phyloP scores from a whole-genome alignment of 345 rosid species.

The Rhodomyrtus tomentosa region DNA sequence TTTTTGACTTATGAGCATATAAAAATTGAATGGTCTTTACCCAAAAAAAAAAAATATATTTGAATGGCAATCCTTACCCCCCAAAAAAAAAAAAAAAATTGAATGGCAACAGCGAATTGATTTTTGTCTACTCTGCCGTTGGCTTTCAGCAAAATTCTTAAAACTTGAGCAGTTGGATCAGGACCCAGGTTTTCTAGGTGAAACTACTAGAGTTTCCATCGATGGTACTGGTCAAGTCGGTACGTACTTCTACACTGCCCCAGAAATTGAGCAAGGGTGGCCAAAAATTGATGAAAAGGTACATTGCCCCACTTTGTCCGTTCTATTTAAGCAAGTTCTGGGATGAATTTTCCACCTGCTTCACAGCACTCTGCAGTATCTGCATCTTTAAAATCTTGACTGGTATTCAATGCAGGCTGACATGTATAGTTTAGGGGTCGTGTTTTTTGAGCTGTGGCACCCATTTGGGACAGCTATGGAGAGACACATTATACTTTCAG shows the following conservation, averaged over 20 bases:
- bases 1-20: background rate
- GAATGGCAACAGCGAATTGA: background rate
- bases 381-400: conserved; percentile 1
- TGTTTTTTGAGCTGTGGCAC: conserved; percentile 92
- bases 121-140: background rate
- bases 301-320: background rate
- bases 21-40: background rate
- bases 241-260: conserved; percentile 93
- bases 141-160: conserved; percentile 77
- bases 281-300: conserved; percentile 99
- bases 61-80: no score
- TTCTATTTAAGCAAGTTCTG: background rate
- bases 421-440: conserved; percentile 95
- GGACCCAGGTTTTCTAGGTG: conserved; percentile 47
- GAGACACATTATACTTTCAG: conserved; percentile 57
- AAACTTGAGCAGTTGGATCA: conserved; percentile 91
- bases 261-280: conserved; percentile 98
- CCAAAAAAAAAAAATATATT: no score
- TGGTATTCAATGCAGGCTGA: conserved; percentile 50
- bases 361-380: background rate
- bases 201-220: conserved; percentile 55
- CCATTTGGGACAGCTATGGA: conserved; percentile 97
- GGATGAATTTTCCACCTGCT: background rate
- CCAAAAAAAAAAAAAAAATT: no score
- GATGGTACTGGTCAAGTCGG: conserved; percentile 95